Evolutionary conservation across 1,139 yeast genomes (phyloP), one percentile per base, ranked within the genome.

Genomic region (Kluyveromyces sp.): DNA sequence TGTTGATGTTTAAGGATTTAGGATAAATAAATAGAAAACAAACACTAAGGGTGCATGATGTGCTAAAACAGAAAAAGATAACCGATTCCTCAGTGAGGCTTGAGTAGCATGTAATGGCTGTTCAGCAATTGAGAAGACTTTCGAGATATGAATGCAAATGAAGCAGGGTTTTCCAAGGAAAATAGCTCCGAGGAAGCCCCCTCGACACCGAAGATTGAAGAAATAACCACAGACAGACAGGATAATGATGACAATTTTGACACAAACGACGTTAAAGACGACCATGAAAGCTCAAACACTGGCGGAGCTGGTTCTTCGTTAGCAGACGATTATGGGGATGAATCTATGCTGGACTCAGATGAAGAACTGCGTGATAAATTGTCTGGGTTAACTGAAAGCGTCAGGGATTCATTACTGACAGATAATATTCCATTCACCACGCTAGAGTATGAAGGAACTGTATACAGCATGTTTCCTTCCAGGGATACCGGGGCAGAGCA

Each of bases 381-480:
- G 18, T 12, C 26, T n/a, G 41, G 36, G 6, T 19, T 38, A 4
- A 19, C 12, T 8, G 35, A 32, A 20, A 18, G 29, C 3, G 41
- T 38, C 9, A 31, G 18, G 9, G 36, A 19, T 8, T 15, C 30
- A 9, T 26, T 38, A 9, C 28, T 31, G 9, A 9, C 31, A 12
- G 29, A 30, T 11, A 36, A 41, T 11, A 30, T 52, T 6, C 54
- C 57, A 3, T 52, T 47, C 34, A 49, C 53, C 11, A 30, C 48
- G 4, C 45, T 57, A 7, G 40, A 47, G 9, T 53, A 49, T 45
- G 46, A 45, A 22, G 51, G 46, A 7, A 54, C 49, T 15, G 41
- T 43, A 3, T 58, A 52, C 37, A 33, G 53, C 22, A 40, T 60
- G 25, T 56, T 59, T 43, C 18, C 39, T 6, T 55, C 52, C 20